Evolutionary conservation across 352 stramenopile genomes (phyloP), one percentile per base, ranked within the genome.

Genomic region (Albugo candida): DNA sequence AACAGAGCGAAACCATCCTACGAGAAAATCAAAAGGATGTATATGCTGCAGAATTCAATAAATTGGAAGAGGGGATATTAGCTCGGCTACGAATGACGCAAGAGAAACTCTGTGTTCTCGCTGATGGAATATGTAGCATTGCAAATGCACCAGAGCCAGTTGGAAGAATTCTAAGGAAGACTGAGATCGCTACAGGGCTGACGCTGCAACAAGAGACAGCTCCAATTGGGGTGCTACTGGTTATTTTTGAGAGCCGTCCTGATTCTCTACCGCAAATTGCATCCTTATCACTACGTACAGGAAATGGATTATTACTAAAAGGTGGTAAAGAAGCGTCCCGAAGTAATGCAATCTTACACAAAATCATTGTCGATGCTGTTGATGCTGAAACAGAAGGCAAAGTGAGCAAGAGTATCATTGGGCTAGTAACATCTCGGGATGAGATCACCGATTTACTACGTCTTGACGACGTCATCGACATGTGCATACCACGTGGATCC

Each of bases 181-280:
- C 65, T 11, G 93, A 98, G 64, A 49, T 97, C 4, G 77, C 83
- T 1, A 82, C 81, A 36, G 91, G 92, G 16, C 64, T 97, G n/a
- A 61, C 92, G 14, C 67, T 97, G 35, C 83, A 92, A 43, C 83
- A 97, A 52, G 88, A 95, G 48, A 97, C 92, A 4, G 78, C 91
- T 0, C 83, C 95, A 13, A 98, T 99, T 57, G 95, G 95, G 21
- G 93, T 98, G 24, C 59, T 99, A 10, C 87, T 98, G 49, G 92
- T 99, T 41, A 96, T 99, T 53, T 99, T 98, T 54, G 95, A 99
- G 65, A 96, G 83, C 49, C 70, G 95, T 13, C 95, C 95, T 12
- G 94, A 99, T 61, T 97, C 80, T 17, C 55, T 95, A 19, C 84
- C 88, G 16, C 91, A 99, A 72, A 98, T 98, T 57, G 86, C 93